Evolutionary conservation across 2,329 filamentous ascomycete genomes (phyloP).

Genomic region (Endocalyx cinctus): DNA sequence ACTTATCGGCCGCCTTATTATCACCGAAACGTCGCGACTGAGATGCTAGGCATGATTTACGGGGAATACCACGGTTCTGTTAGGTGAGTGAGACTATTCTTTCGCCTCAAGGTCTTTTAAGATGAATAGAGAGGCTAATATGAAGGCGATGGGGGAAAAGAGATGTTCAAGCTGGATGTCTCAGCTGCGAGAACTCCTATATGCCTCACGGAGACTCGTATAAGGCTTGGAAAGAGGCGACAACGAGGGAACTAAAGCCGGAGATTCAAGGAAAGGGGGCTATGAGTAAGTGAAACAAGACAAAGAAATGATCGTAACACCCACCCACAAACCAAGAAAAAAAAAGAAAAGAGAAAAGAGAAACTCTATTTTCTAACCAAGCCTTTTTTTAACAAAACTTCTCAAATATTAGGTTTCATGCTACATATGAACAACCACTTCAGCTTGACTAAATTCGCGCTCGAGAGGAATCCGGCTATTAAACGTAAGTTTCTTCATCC

Average conservation of each 20-base stretch:
- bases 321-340: too few species aligned
- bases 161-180: not conserved
- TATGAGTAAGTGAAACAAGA: not conserved
- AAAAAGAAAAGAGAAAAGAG: too few species aligned
- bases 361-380: too few species aligned
- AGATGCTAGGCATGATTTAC: conserved; percentile 38
- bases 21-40: conserved; percentile 45
- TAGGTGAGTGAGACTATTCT: not conserved
- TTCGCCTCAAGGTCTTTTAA: too few species aligned
- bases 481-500: not conserved
- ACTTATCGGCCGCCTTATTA: conserved; percentile 55
- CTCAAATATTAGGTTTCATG: not conserved
- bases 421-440: not conserved
- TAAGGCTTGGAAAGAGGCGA: not conserved
- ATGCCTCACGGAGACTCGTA: not conserved
- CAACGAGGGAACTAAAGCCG: not conserved
- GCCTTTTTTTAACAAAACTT: too few species aligned
- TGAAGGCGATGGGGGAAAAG: too few species aligned
- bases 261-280: not conserved
- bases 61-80: conserved; percentile 1
- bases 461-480: not conserved
- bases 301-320: too few species aligned
- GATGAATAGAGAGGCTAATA: too few species aligned
- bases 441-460: not conserved
- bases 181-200: not conserved